Conservation (phyloP, 2,329 filamentous ascomycete species). For the Teratosphaeria viscida region DNA sequence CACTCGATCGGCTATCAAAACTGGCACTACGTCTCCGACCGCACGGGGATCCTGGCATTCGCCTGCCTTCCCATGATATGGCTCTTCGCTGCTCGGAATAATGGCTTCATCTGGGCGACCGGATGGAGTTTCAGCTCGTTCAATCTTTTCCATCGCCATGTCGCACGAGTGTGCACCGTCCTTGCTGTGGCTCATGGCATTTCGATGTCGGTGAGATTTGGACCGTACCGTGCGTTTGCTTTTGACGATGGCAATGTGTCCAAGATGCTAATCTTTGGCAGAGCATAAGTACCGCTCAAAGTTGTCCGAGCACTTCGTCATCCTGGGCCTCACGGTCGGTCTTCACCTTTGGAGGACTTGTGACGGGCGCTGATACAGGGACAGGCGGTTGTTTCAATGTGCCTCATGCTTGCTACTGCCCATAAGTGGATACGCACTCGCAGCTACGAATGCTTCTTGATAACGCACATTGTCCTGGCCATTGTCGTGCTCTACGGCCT, state of each 20-base stretch:
- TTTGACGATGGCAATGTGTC: background rate
- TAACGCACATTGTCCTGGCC: background rate
- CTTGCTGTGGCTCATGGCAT: background rate
- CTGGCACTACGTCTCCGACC: background rate
- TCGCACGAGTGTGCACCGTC: background rate
- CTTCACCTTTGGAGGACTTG: background rate
- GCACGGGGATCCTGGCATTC: background rate
- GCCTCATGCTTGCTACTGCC: background rate
- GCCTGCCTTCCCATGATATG: background rate
- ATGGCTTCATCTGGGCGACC: background rate
- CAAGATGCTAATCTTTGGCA: background rate
- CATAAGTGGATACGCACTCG: background rate
- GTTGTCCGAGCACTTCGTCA: background rate
- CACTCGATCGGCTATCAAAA: background rate
- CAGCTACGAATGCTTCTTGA: background rate
- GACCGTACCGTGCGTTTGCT: background rate
- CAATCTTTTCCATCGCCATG: background rate
- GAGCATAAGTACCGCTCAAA: background rate
- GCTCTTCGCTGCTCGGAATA: background rate
- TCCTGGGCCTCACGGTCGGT: background rate
- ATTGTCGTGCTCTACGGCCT: background rate
- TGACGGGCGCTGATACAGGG: background rate
- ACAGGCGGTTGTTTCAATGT: background rate
- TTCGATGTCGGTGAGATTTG: background rate
- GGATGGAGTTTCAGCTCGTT: background rate